Evolutionary conservation across 2,329 filamentous ascomycete species (phyloP), one percentile per base, ranked within the genome.

Genomic region (Colletotrichum sp.): DNA sequence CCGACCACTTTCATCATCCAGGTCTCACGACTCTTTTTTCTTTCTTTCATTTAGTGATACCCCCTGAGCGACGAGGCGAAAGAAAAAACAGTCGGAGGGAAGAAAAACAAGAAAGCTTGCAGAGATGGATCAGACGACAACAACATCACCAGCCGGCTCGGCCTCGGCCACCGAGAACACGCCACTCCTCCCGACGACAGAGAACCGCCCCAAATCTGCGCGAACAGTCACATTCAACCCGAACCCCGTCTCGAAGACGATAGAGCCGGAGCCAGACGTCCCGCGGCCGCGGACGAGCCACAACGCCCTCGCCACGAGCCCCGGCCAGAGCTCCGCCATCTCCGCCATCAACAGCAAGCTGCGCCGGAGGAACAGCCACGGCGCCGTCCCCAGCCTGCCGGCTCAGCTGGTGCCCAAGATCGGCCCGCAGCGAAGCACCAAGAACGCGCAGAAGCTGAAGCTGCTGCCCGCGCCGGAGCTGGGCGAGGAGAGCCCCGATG

Each of bases 401-500:
- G 80, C 85, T 43, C 82, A 85, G 9, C 81, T 85, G 15, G 76
- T 82, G 3, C 85, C 90, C 68, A 98, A 99, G 86, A 95, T 98
- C 74, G 97, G 97, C 3, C 96, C 97, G 0, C 97, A 99, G 84
- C 90, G 97, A 84, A 99, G 96, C 72, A 98, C 96, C 28, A 98
- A 98, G 85, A 98, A 95, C 78, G 95, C 95, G 3, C 96, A 99
- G 87, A 99, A 99, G 87, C 90, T 99, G 77, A 99, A 99, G 87
- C 90, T 99, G n/a, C 88, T 99, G 18, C 97, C 97, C 1, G 97
- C 97, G 82, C 96, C 96, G 0, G 95, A 98, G 75, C 90, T 95
- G 60, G 95, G 91, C 43, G 94, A 95, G 30, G 95, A 96, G 59
- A 92, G 89, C 79, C 88, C 78, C 8, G 96, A 99, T 77, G 96